These are phyloP conservation scores for Spencermartinsiella ligniputridi DNA, from an alignment of 1,139 yeast genomes.

Conservation along the genomic window DNA sequence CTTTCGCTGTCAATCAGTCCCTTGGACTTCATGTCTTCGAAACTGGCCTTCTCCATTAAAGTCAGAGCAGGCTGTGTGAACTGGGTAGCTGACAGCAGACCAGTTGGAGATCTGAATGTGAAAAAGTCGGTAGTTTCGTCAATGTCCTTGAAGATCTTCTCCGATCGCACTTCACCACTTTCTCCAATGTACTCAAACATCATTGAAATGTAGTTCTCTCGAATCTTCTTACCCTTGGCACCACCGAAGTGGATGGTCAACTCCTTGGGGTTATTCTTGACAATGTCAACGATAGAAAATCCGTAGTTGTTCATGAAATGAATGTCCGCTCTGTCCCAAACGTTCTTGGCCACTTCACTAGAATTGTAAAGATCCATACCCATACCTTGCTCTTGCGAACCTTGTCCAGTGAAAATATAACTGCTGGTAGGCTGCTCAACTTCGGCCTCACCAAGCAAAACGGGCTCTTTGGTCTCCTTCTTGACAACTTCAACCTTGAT, in stretches of 20 bases:
- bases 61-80: slow-evolving; percentile 99
- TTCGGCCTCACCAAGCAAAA: slow-evolving; percentile 93
- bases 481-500: slow-evolving; percentile 87
- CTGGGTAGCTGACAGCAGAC: slow-evolving; percentile 95
- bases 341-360: slow-evolving; percentile 87
- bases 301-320: slow-evolving; percentile 95
- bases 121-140: slow-evolving; percentile 73
- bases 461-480: slow-evolving; percentile 64
- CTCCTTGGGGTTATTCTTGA: slow-evolving; percentile 92
- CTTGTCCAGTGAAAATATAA: slow-evolving; percentile 98
- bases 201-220: slow-evolving; percentile 94
- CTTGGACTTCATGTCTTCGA: slow-evolving; percentile 93
- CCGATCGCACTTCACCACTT: slow-evolving; percentile 79
- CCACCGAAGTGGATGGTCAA: slow-evolving; percentile 97
- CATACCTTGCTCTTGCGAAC: slow-evolving; percentile 99
- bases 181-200: slow-evolving; percentile 92
- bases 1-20: slow-evolving; percentile 93
- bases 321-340: slow-evolving; percentile 96
- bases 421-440: slow-evolving; percentile 97
- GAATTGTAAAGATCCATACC: slow-evolving; percentile 97
- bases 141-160: slow-evolving; percentile 92
- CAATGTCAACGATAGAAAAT: slow-evolving; percentile 93
- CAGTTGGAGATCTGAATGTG: slow-evolving; percentile 91
- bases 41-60: slow-evolving; percentile 98
- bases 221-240: slow-evolving; percentile 90